Evolutionary conservation across 1,139 yeast genomes (phyloP).

Genomic region (Pichia sp.): DNA sequence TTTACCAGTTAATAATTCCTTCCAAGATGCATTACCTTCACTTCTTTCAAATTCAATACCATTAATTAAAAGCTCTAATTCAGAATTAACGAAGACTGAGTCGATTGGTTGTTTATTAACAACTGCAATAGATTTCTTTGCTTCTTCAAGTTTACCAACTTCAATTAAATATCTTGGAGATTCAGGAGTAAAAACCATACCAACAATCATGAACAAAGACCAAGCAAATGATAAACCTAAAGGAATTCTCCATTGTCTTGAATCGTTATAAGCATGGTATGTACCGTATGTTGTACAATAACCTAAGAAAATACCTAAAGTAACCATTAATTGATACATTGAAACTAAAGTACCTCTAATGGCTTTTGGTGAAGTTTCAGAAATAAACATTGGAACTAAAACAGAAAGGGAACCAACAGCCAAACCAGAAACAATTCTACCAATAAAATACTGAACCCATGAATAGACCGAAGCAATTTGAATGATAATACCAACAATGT

Average conservation of each 20-base stretch:
- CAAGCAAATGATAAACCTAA: conserved; percentile 49
- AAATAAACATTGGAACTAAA: conserved; percentile 56
- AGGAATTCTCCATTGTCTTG: conserved; percentile 62
- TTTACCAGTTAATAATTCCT: conserved; percentile 56
- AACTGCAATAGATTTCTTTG: conserved; percentile 54
- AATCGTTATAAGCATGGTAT: conserved; percentile 37
- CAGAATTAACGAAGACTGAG: conserved; percentile 51
- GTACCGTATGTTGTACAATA: conserved; percentile 59
- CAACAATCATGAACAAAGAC: conserved; percentile 41
- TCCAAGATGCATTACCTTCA: conserved; percentile 68
- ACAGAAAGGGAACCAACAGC: conserved; percentile 65
- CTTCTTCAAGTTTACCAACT: conserved; percentile 47
- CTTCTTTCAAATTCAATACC: conserved; percentile 57
- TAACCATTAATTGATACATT: conserved; percentile 59
- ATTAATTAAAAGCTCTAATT: conserved; percentile 54
- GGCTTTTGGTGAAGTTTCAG: conserved; percentile 63
- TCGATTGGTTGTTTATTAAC: conserved; percentile 57
- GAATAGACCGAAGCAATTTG: conserved; percentile 50
- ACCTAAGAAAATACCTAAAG: conserved; percentile 59
- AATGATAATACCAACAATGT: conserved; percentile 56
- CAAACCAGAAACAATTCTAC: conserved; percentile 59
- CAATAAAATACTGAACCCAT: conserved; percentile 54
- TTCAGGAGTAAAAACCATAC: conserved; percentile 68
- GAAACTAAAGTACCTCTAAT: conserved; percentile 65
- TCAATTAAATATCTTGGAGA: conserved; percentile 69